phyloP scores from a whole-genome alignment of 2,329 filamentous ascomycete genomes.

The Furcasterigmium furcatum region DNA sequence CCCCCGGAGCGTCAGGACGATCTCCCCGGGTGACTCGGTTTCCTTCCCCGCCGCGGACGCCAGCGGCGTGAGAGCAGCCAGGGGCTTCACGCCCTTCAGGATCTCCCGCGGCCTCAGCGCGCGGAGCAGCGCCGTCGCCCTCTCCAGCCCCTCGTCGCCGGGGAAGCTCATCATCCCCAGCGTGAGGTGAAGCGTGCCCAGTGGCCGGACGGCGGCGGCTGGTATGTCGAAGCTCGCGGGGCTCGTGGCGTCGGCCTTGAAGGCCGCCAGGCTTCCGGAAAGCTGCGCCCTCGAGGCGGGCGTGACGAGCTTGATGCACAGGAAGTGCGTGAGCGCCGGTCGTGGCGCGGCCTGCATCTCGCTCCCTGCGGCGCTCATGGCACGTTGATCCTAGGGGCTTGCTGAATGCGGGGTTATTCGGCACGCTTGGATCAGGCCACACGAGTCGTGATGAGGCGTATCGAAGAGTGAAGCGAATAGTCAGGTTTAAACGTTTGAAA shows the following conservation, averaged over 20 bases:
- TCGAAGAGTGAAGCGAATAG: too few relatives aligned
- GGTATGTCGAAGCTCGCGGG: slow-evolving; percentile 48
- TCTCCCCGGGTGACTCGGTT: slow-evolving; percentile 6
- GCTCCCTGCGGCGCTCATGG: slow-evolving; percentile 32
- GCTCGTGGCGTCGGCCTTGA: slow-evolving; percentile 55
- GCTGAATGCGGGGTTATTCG: too few relatives aligned
- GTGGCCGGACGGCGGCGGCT: slow-evolving; percentile 65
- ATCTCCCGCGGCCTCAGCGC: slow-evolving; percentile 34
- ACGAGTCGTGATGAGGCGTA: too few relatives aligned
- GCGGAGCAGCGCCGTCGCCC: slow-evolving; percentile 35
- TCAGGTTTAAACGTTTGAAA: too few relatives aligned
- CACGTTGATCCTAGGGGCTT: slow-evolving; percentile 22
- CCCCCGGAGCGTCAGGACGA: slow-evolving; percentile 48
- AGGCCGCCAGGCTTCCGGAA: slow-evolving; percentile 55
- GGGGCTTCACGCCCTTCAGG: slow-evolving; percentile 21
- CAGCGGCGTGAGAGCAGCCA: slow-evolving; percentile 11
- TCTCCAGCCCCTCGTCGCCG: slow-evolving; percentile 38
- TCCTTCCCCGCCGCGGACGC: slow-evolving; percentile 4
- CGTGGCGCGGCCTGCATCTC: too few relatives aligned
- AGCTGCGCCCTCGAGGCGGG: slow-evolving; percentile 60
- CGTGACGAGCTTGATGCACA: slow-evolving; percentile 71
- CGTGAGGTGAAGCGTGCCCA: slow-evolving; percentile 80
- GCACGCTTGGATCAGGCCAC: too few relatives aligned
- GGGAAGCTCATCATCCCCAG: slow-evolving; percentile 80
- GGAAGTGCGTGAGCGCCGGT: slow-evolving; percentile 64